A percentile compares a stretch with the other conserved stretches of the same genome.
These are phyloP conservation scores for Termitomyces sp. DNA, from an alignment of 768 basidiomycete species.

Conservation along the genomic window DNA sequence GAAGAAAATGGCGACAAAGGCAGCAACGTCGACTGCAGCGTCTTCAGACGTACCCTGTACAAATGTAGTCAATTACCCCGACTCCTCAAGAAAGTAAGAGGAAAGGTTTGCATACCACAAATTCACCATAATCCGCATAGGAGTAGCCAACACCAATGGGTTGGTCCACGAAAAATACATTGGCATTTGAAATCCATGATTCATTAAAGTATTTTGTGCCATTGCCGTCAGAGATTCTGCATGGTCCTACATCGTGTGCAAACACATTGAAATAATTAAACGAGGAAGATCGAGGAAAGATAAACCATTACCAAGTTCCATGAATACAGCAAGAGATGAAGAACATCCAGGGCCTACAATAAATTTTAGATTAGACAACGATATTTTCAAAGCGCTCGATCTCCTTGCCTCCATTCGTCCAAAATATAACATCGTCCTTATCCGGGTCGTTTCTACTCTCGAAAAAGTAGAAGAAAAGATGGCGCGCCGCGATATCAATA, in stretches of 20 bases:
- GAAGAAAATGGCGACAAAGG: slow-evolving; percentile 71
- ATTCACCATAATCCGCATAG: slow-evolving; percentile 62
- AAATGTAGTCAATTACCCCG: neutral
- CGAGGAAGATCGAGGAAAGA: too few species aligned
- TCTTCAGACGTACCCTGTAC: slow-evolving; percentile 59
- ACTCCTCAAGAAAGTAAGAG: neutral
- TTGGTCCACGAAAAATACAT: slow-evolving; percentile 62
- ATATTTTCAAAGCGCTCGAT: neutral
- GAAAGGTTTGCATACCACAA: slow-evolving; percentile 37
- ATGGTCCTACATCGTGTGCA: slow-evolving; percentile 47
- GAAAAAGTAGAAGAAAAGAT: slow-evolving; percentile 77
- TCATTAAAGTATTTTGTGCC: slow-evolving; percentile 53
- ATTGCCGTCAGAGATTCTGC: slow-evolving; percentile 51
- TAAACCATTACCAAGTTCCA: slow-evolving; percentile 56
- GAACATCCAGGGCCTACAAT: slow-evolving; percentile 38
- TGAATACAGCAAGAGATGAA: slow-evolving; percentile 59
- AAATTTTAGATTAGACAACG: neutral
- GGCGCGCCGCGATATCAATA: slow-evolving; percentile 60
- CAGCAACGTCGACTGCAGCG: slow-evolving; percentile 67
- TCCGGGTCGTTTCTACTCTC: slow-evolving; percentile 62
- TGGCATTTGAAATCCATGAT: slow-evolving; percentile 68
- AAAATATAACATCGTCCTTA: slow-evolving; percentile 60
- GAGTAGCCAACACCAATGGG: slow-evolving; percentile 62
- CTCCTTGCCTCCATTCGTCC: slow-evolving; percentile 43
- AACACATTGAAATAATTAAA: too few species aligned